Percentiles rank a stretch among this genome's conserved stretches.
Evolutionary conservation across 2,329 filamentous ascomycete species (phyloP).

Genomic region (Lomentospora prolificans): DNA sequence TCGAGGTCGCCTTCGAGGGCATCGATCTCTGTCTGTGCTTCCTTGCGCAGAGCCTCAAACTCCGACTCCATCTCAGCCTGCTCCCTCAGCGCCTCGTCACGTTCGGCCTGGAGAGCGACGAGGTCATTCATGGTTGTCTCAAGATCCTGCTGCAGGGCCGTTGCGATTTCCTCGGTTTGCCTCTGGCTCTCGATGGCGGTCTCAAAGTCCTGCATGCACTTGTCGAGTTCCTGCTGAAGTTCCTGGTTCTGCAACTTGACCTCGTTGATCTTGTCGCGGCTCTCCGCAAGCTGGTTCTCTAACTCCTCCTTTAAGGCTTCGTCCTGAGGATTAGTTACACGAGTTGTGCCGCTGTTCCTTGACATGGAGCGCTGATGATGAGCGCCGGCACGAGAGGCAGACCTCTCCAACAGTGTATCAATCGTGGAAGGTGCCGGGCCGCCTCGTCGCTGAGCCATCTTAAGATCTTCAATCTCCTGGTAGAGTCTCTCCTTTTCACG

Average conservation of each 20-base stretch:
- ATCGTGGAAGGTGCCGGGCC: constrained; percentile 55
- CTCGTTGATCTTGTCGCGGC: constrained; percentile 79
- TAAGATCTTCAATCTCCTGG: constrained; percentile 94
- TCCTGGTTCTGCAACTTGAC: constrained; percentile 86
- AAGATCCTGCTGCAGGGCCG: constrained; percentile 69
- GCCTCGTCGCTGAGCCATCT: constrained; percentile 70
- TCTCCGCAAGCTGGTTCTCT: constrained; percentile 71
- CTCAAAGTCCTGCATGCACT: constrained; percentile 71
- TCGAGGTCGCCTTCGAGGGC: constrained; percentile 63
- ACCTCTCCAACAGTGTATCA: constrained; percentile 90
- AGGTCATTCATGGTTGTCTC: constrained; percentile 72
- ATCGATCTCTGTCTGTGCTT: constrained; percentile 58
- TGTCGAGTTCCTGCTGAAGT: constrained; percentile 71
- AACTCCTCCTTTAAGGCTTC: constrained; percentile 78
- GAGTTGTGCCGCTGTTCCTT: constrained; percentile 58
- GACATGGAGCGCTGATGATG: constrained; percentile 61
- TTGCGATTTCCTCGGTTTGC: constrained; percentile 45
- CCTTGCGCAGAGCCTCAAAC: constrained; percentile 50
- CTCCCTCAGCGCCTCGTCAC: constrained; percentile 71
- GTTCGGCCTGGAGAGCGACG: constrained; percentile 67
- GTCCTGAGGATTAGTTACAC: constrained; percentile 46
- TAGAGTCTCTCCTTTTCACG: constrained; percentile 91
- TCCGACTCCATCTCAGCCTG: constrained; percentile 48
- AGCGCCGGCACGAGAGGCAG: constrained; percentile 67
- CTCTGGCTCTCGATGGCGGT: constrained; percentile 54